These are phyloP conservation scores for Ramalina intermedia DNA, from an alignment of 495 filamentous ascomycete species.

Conservation along the genomic window DNA sequence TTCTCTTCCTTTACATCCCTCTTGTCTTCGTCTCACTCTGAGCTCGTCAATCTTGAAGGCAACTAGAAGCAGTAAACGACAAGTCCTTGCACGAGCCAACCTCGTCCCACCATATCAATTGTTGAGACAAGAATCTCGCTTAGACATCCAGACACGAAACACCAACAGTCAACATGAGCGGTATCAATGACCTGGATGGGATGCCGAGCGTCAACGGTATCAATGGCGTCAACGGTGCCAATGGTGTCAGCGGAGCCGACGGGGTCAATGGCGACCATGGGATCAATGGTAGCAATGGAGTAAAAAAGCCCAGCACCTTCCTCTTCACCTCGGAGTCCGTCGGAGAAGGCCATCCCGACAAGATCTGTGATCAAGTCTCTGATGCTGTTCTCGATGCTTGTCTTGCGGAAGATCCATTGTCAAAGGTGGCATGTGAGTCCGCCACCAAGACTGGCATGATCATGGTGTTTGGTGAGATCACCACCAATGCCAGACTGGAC, in stretches of 20 bases:
- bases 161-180: too few species aligned
- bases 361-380: slow-evolving; percentile 97
- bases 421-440: slow-evolving; percentile 96
- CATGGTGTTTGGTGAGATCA: slow-evolving; percentile 99
- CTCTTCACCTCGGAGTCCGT: slow-evolving; percentile 99
- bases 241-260: neutral
- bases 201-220: neutral
- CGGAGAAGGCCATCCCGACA: slow-evolving; percentile 94
- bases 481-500: slow-evolving; percentile 85
- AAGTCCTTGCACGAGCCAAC: too few species aligned
- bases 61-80: too few species aligned
- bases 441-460: slow-evolving; percentile 99
- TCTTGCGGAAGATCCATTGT: slow-evolving; percentile 80
- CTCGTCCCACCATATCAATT: too few species aligned
- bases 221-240: neutral
- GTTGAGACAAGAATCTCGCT: too few species aligned
- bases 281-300: slow-evolving; percentile 36
- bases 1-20: too few species aligned
- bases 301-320: slow-evolving; percentile 58
- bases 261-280: slow-evolving; percentile 1
- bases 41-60: too few species aligned
- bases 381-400: slow-evolving; percentile 98
- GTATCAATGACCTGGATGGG: too few species aligned
- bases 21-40: too few species aligned
- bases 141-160: too few species aligned